phyloP scores from a whole-genome alignment of 139 green algal genomes.

The Mesostigma viride region DNA sequence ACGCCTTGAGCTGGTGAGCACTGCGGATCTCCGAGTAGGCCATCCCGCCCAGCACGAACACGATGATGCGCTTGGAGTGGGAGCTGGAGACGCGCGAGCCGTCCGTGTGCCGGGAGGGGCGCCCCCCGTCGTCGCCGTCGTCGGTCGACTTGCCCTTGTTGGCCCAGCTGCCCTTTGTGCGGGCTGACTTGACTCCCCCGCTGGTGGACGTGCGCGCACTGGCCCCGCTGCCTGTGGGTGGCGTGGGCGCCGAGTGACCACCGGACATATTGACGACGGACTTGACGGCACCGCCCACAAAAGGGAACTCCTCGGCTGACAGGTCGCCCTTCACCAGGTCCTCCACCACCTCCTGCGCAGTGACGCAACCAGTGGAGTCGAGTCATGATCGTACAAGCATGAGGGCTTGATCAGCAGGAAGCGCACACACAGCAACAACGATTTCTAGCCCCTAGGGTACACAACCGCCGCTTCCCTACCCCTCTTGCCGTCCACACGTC shows the following conservation, averaged over 20 bases:
- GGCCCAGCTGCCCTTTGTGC: neutral
- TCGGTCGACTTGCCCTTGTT: neutral
- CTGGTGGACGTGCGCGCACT: neutral
- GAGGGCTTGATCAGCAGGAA: no score
- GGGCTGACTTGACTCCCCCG: neutral
- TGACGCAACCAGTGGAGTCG: no score
- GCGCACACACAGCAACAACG: no score
- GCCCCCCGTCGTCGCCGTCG: neutral
- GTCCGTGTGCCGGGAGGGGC: neutral
- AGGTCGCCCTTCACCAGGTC: slow-evolving; percentile 17
- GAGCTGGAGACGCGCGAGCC: neutral
- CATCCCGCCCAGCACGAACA: slow-evolving; percentile 78
- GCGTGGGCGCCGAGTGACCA: neutral
- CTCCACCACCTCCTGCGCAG: slow-evolving; percentile 26
- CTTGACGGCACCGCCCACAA: slow-evolving; percentile 3
- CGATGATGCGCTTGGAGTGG: slow-evolving; percentile 46
- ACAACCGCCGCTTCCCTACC: no score
- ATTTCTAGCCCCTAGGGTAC: no score
- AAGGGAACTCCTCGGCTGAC: slow-evolving; percentile 19
- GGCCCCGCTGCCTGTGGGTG: neutral
- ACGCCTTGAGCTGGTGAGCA: slow-evolving; percentile 54
- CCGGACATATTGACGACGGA: neutral
- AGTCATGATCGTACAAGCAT: no score
- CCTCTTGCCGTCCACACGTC: no score
- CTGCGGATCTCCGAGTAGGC: slow-evolving; percentile 49